Percentiles rank a stretch among this genome's conserved stretches.
Evolutionary conservation across 23 red algal species (phyloP).

Genomic region (Gracilariopsis chorda): DNA sequence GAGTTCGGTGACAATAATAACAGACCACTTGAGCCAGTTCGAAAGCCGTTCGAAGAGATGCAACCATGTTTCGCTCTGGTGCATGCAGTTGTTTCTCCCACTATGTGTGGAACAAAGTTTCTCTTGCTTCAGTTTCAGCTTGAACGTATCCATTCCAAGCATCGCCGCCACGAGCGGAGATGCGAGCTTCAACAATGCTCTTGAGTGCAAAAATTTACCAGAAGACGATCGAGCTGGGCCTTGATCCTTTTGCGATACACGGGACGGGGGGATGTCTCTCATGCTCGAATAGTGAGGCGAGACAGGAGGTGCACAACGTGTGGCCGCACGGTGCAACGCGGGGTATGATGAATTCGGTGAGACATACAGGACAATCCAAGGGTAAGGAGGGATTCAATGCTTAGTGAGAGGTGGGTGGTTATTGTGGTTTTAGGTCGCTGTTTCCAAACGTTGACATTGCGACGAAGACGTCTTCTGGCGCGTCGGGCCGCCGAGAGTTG

Average conservation of each 20-base stretch:
- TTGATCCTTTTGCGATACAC: slow-evolving; percentile 56
- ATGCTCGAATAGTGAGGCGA: slow-evolving; percentile 40
- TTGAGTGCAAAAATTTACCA: slow-evolving; percentile 66
- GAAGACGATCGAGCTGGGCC: slow-evolving; percentile 17
- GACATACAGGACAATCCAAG: slow-evolving; percentile 62
- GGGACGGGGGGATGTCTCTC: slow-evolving; percentile 49
- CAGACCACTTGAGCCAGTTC: slow-evolving; percentile 72
- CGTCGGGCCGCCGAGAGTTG: slow-evolving; percentile 22
- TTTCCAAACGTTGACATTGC: not conserved
- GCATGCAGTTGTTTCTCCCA: not conserved
- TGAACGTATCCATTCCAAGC: slow-evolving; percentile 32
- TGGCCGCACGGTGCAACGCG: slow-evolving; percentile 58
- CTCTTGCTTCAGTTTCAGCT: slow-evolving; percentile 44
- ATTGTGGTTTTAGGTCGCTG: not conserved
- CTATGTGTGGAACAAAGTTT: not conserved
- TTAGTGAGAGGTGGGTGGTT: not conserved
- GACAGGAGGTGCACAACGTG: slow-evolving; percentile 53
- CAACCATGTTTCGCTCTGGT: slow-evolving; percentile 8
- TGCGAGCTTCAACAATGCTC: slow-evolving; percentile 35
- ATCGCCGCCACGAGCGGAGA: not conserved
- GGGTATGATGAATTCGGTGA: slow-evolving; percentile 42
- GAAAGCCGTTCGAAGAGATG: slow-evolving; percentile 29
- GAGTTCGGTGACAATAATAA: slow-evolving; percentile 70
- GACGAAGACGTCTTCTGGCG: not conserved
- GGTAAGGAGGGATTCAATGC: not conserved